A percentile compares a stretch with the other conserved stretches of the same genome.
These are phyloP conservation scores for Ascocoryne sarcoides DNA, from an alignment of 2,329 filamentous ascomycete genomes.

Conservation along the genomic window DNA sequence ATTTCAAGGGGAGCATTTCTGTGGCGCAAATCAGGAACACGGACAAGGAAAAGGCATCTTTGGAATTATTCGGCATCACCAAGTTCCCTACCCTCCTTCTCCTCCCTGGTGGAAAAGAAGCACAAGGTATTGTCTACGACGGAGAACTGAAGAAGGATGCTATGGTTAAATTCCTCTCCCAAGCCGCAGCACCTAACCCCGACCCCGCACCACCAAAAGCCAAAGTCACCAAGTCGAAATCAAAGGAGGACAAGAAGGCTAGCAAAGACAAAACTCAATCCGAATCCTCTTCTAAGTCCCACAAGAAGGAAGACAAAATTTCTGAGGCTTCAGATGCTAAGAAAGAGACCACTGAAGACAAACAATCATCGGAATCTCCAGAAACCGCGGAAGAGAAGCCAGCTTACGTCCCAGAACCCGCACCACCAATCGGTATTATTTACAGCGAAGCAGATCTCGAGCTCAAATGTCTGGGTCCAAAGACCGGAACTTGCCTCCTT, in stretches of 20 bases:
- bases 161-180: conserved; percentile 74
- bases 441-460: conserved; percentile 54
- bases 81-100: conserved; percentile 77
- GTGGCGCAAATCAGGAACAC: conserved; percentile 67
- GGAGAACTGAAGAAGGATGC: conserved; percentile 79
- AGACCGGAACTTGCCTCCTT: conserved; percentile 76
- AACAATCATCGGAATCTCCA: conserved; percentile 39
- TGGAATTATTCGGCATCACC: conserved; percentile 65
- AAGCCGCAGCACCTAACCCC: conserved; percentile 70
- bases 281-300: conserved; percentile 41
- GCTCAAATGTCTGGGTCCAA: conserved; percentile 63
- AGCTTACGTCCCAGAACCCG: conserved; percentile 39
- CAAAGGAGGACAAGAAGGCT: conserved; percentile 29
- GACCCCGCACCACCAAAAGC: conserved; percentile 50
- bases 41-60: conserved; percentile 64
- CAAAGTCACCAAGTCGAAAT: conserved; percentile 36
- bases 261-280: conserved; percentile 37
- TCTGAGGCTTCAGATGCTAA: conserved; percentile 39
- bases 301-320: conserved; percentile 40
- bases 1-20: conserved; percentile 72
- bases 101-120: conserved; percentile 57
- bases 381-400: conserved; percentile 32
- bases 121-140: conserved; percentile 63
- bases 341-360: conserved; percentile 39
- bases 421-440: conserved; percentile 59